Conservation (phyloP, 208 protist genomes). For the Spongospora subterranea region DNA sequence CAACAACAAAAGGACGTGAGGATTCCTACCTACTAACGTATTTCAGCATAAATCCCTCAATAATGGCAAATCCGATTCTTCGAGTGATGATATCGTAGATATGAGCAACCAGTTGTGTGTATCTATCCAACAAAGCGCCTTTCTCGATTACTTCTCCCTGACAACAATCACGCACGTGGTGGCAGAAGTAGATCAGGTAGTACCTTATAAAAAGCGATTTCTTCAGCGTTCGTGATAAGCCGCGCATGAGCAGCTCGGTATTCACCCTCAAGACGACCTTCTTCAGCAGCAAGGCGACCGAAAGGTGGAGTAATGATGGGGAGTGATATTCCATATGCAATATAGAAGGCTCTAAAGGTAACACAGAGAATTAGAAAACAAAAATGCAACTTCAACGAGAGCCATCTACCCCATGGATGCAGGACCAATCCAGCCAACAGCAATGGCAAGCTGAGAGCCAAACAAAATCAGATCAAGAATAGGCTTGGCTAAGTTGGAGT, state of each 20-base stretch:
- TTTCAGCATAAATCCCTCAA: conserved; percentile 44
- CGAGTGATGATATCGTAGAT: conserved; percentile 24
- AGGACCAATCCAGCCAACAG: conserved; percentile 40
- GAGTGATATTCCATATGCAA: not conserved
- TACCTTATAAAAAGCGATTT: conserved; percentile 45
- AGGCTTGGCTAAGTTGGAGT: conserved; percentile 47
- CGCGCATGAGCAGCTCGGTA: conserved; percentile 18
- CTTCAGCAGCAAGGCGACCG: conserved; percentile 36
- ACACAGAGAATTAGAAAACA: too few species aligned
- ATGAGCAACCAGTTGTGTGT: not conserved
- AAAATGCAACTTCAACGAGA: not conserved
- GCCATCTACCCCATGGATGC: not conserved
- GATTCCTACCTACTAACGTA: not conserved
- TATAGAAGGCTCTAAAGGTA: not conserved
- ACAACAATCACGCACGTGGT: too few species aligned
- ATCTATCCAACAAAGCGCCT: not conserved
- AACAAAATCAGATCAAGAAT: conserved; percentile 32
- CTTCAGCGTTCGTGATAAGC: conserved; percentile 32
- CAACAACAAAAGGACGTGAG: not conserved
- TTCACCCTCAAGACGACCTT: conserved; percentile 51
- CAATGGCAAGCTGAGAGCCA: conserved; percentile 20
- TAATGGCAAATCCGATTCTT: conserved; percentile 19
- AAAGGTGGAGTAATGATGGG: conserved; percentile 42
- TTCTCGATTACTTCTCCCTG: conserved; percentile 41
- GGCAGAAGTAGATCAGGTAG: not conserved